Evolutionary conservation across 257 asterid species (phyloP).

Genomic region (Solanum piurae): DNA sequence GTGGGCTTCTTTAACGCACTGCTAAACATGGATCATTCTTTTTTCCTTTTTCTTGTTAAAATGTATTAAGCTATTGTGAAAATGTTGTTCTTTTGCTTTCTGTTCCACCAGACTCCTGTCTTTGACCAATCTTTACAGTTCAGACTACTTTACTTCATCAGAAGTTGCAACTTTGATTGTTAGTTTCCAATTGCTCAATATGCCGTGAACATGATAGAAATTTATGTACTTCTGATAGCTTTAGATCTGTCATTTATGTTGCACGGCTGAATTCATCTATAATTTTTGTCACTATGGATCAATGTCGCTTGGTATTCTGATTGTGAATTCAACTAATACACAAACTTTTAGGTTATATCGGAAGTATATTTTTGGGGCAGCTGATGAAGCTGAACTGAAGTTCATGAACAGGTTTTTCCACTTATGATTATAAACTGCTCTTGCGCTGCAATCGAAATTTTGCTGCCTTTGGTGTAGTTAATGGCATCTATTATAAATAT

Average conservation of each 20-base stretch:
- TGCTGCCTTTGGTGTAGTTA: not conserved
- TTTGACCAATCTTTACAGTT: not conserved
- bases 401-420: slow-evolving; percentile 69
- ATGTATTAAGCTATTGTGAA: not conserved
- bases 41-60: not conserved
- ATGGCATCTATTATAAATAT: not conserved
- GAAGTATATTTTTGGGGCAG: slow-evolving; percentile 89
- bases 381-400: slow-evolving; percentile 94
- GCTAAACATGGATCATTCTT: not conserved
- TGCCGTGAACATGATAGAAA: not conserved
- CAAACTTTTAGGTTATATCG: slow-evolving; percentile 53
- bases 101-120: not conserved
- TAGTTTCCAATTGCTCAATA: not conserved
- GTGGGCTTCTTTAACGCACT: not conserved
- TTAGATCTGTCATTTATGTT: not conserved
- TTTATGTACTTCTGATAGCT: not conserved
- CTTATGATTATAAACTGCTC: not conserved
- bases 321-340: not conserved
- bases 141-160: not conserved
- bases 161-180: not conserved
- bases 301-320: not conserved
- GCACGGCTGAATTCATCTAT: not conserved
- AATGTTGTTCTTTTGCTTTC: not conserved
- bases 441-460: not conserved
- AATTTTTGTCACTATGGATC: not conserved